Percentiles rank a stretch among this genome's conserved stretches.
Conservation (phyloP, 225 moss, liverwort and hornwort species). For the Sphagnum contortum region DNA sequence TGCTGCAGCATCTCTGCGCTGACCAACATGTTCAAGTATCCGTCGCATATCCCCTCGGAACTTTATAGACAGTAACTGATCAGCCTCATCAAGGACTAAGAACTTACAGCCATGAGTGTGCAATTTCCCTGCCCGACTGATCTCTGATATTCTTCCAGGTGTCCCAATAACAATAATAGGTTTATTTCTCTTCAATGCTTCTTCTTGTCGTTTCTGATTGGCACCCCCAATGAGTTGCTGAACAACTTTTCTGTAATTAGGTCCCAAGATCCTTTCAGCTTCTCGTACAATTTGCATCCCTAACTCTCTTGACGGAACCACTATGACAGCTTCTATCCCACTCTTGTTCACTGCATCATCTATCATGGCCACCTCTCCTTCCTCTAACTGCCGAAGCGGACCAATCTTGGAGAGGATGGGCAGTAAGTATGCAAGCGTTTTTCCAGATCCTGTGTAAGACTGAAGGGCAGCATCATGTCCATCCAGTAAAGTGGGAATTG, state of each 20-base stretch:
- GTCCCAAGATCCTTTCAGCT: slow-evolving; percentile 77
- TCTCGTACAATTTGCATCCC: slow-evolving; percentile 97
- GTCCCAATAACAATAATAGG: slow-evolving; percentile 87
- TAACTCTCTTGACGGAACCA: slow-evolving; percentile 90
- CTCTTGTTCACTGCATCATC: slow-evolving; percentile 35
- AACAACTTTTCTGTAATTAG: slow-evolving; percentile 57
- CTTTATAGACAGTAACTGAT: slow-evolving; percentile 86
- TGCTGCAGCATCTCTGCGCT: slow-evolving; percentile 31
- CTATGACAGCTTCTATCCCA: slow-evolving; percentile 83
- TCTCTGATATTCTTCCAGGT: slow-evolving; percentile 89
- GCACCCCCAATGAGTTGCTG: slow-evolving; percentile 98
- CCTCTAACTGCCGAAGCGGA: slow-evolving; percentile 42
- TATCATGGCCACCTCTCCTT: slow-evolving; percentile 15
- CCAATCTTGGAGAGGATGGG: slow-evolving; percentile 82
- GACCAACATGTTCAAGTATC: slow-evolving; percentile 95
- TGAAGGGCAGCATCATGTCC: slow-evolving; percentile 96
- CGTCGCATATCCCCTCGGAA: slow-evolving; percentile 94
- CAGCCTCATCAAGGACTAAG: slow-evolving; percentile 88
- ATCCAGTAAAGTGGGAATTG: slow-evolving; percentile 79
- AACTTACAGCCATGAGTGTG: slow-evolving; percentile 90
- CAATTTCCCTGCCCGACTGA: slow-evolving; percentile 90
- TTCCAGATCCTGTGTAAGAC: slow-evolving; percentile 94
- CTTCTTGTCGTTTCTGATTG: slow-evolving; percentile 85
- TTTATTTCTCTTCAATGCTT: slow-evolving; percentile 83
- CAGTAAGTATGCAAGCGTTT: slow-evolving; percentile 84